Evolutionary conservation across 805 yeast species (phyloP).

Genomic region (Metschnikowia arizonensis): DNA sequence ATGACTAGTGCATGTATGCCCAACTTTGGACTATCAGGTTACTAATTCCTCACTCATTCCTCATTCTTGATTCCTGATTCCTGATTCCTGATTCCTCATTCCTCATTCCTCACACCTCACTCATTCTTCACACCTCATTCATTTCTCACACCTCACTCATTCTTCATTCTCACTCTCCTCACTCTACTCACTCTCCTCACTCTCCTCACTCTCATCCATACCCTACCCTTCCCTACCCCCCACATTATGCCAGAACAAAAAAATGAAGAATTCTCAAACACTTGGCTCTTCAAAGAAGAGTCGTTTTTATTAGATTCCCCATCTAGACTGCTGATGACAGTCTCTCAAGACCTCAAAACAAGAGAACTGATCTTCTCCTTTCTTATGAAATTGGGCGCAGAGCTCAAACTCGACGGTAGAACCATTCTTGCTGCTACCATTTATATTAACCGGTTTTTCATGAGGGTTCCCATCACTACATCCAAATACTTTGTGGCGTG

Average conservation of each 20-base stretch:
- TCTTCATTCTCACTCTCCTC: too few relatives aligned
- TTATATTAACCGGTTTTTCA: conserved; percentile 36
- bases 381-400: conserved; percentile 33
- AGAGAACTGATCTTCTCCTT: conserved; percentile 39
- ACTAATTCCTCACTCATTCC: too few relatives aligned
- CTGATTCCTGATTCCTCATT: too few relatives aligned
- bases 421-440: conserved; percentile 43
- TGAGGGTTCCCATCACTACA: conserved; percentile 40
- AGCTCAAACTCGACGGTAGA: conserved; percentile 36
- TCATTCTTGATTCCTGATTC: too few relatives aligned
- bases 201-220: too few relatives aligned
- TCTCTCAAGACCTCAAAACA: conserved; percentile 35
- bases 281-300: conserved; percentile 39
- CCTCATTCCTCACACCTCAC: too few relatives aligned
- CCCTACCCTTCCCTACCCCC: too few relatives aligned
- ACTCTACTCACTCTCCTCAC: too few relatives aligned
- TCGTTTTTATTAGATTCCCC: conserved; percentile 31
- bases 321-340: conserved; percentile 30
- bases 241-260: background rate
- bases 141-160: too few relatives aligned
- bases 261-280: conserved; percentile 15
- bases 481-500: conserved; percentile 43
- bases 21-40: too few relatives aligned
- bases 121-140: too few relatives aligned
- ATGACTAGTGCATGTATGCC: too few relatives aligned